These are phyloP conservation scores for Podospora fimiseda DNA, from an alignment of 495 filamentous ascomycete species.

Conservation along the genomic window DNA sequence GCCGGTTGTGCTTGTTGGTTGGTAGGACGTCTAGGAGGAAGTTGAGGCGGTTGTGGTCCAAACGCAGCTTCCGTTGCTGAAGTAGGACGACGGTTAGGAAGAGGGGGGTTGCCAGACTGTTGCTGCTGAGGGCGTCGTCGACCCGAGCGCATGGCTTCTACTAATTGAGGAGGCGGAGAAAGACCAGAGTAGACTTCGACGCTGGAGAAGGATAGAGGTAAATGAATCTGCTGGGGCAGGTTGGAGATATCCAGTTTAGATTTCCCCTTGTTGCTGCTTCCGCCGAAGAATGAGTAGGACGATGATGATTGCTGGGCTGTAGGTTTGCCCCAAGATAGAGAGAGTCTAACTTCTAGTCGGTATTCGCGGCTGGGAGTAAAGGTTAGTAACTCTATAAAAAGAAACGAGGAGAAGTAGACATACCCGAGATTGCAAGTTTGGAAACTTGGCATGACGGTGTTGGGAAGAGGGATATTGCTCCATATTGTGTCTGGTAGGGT, in stretches of 20 bases:
- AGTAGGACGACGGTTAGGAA: constrained; percentile 3
- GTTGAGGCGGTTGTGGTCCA: background rate
- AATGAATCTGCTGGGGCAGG: constrained; percentile 61
- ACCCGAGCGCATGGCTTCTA: constrained; percentile 56
- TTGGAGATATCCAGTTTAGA: constrained; percentile 12
- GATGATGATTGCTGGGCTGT: background rate
- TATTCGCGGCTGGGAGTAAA: constrained; percentile 53
- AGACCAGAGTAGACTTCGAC: constrained; percentile 88
- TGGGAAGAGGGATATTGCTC: constrained; percentile 63
- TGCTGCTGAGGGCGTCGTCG: constrained; percentile 10
- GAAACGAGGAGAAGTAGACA: background rate
- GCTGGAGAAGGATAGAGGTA: constrained; percentile 66
- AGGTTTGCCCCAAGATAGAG: constrained; percentile 51
- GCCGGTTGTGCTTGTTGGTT: constrained; percentile 26
- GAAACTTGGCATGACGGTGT: constrained; percentile 79
- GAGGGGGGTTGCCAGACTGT: background rate
- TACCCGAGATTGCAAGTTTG: constrained; percentile 75
- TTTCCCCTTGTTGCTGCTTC: constrained; percentile 11
- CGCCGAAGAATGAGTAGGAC: constrained; percentile 8
- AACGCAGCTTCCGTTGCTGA: constrained; percentile 2
- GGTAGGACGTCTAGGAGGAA: background rate
- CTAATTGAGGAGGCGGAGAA: constrained; percentile 65
- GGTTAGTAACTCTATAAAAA: background rate
- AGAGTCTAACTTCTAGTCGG: constrained; percentile 73
- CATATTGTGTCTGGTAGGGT: constrained; percentile 62